phyloP scores from a whole-genome alignment of 148 eudicot species.

The Oxyria digyna region DNA sequence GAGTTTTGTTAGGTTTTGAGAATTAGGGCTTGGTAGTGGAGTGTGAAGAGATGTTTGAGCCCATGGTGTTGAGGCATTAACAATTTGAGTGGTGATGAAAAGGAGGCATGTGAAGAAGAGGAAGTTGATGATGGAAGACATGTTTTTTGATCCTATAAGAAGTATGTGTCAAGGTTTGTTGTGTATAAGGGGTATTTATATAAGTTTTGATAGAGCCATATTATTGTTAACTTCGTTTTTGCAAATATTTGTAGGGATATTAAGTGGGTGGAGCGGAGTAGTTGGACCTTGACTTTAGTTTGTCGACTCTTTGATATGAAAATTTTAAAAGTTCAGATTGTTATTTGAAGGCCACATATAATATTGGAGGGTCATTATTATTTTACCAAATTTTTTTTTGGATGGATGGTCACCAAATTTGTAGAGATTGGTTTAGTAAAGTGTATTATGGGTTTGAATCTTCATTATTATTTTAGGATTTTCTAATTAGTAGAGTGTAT shows the following conservation, averaged over 20 bases:
- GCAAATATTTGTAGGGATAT: not conserved
- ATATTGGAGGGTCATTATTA: no score
- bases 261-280: not conserved
- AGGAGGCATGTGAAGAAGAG: not conserved
- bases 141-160: not conserved
- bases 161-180: not conserved
- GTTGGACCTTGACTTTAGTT: not conserved
- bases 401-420: no score
- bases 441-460: no score
- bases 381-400: no score
- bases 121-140: not conserved
- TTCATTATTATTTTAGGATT: no score
- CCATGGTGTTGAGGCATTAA: conserved; percentile 1
- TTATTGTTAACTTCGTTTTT: no score
- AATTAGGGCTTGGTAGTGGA: not conserved
- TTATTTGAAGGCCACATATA: no score
- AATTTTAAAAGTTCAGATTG: no score
- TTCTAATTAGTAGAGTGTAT: no score
- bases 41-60: not conserved
- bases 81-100: not conserved
- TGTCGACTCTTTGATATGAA: not conserved
- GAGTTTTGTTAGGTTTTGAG: conserved; percentile 26
- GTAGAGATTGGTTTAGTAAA: no score
- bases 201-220: no score
- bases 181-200: not conserved